Evolutionary conservation across 805 yeast species (phyloP), one percentile per base, ranked within the genome.

Genomic region (Candida nanaspora): DNA sequence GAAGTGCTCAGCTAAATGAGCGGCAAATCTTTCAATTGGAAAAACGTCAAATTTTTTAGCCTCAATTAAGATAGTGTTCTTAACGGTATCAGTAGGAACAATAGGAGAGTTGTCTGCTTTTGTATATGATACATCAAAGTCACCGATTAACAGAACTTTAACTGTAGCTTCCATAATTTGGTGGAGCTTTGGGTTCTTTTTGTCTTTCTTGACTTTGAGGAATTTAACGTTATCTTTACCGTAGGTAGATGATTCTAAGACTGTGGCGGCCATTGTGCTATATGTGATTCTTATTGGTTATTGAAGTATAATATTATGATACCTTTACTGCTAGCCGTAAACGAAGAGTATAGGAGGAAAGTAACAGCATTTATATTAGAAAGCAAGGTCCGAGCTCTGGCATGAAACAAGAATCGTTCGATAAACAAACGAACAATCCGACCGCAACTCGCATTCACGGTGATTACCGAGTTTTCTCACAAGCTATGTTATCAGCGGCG

Each of bases 161-260:
- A 85, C 94, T 42, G 87, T 82, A 40, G 94, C 86, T 68, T 89
- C 96, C 63, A 86, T 73, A 32, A 89, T 80, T 45, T 86, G 83
- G 62, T 89, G 97, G 35, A 70, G 68, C 55, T 76, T 66, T 15
- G 91, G 88, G 65, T 87, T 74, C 39, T 66, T 47, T 44, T 84
- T 74, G 65, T 86, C 86, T 56, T 82, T 84, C 65, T 78, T 82
- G 52, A 88, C 95, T 66, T 88, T 89, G 54, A 89, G 74, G 63
- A 89, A 85, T 61, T 89, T 87, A 59, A 89, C 96, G 66, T 87
- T 86, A 62, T 80, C 95, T 62, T 89, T 89, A 49, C 97, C 97
- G 72, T 89, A 89, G 25, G 85, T 68, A 22, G 94, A 81, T 9
- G 69, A 54, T 50, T 57, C 57, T 43, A 60, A 46, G 30, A 46